Percentiles rank a stretch among this genome's conserved stretches.
Evolutionary conservation across 2,329 filamentous ascomycete species (phyloP).

Genomic region (Graphium sp.): DNA sequence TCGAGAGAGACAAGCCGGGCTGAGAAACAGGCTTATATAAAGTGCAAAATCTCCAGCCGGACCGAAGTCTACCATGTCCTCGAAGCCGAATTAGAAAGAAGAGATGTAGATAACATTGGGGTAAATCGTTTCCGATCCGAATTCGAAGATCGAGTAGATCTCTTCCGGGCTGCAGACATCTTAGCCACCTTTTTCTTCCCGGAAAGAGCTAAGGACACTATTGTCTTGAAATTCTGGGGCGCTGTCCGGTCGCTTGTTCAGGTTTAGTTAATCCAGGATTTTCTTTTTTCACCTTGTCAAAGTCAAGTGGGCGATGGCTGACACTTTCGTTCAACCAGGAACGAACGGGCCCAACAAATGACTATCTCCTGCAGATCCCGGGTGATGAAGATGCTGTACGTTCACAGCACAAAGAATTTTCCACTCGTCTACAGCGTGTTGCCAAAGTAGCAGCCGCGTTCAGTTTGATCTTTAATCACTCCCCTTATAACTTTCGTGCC

Average conservation of each 20-base stretch:
- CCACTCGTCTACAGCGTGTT: slow-evolving; percentile 16
- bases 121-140: no score
- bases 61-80: slow-evolving; percentile 5
- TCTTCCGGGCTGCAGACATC: slow-evolving; percentile 10
- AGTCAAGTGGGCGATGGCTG: no score
- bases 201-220: slow-evolving; percentile 5
- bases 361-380: not conserved
- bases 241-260: slow-evolving; percentile 5
- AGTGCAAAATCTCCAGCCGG: slow-evolving; percentile 7
- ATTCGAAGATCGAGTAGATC: slow-evolving; percentile 8
- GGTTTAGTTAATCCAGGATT: not conserved
- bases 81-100: not conserved
- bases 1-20: slow-evolving; percentile 5
- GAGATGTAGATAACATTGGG: no score
- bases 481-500: no score
- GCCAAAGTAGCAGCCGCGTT: no score
- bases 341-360: not conserved
- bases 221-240: slow-evolving; percentile 10
- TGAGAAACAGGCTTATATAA: slow-evolving; percentile 7
- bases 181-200: slow-evolving; percentile 10
- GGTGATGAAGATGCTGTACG: not conserved
- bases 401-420: slow-evolving; percentile 15
- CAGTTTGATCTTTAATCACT: no score
- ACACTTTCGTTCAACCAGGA: not conserved
- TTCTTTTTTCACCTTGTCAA: not conserved